Percentiles rank a stretch among this genome's conserved stretches.
phyloP scores from a whole-genome alignment of 441 rosid species.

The Geranium incanum region DNA sequence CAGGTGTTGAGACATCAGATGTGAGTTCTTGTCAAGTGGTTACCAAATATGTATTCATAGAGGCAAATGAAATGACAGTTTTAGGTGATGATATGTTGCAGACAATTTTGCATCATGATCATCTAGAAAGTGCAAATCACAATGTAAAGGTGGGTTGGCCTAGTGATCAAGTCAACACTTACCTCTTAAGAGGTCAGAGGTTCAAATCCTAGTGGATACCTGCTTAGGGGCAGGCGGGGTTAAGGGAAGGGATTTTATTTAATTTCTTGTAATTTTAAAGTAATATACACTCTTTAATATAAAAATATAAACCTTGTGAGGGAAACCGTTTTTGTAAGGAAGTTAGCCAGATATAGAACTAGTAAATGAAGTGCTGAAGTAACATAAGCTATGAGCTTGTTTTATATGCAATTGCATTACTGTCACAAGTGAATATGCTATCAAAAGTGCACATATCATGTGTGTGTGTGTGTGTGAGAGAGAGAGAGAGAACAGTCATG shows the following conservation, averaged over 20 bases:
- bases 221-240: not conserved
- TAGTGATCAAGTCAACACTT: not conserved
- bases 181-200: no score
- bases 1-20: not conserved
- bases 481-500: not conserved
- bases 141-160: not conserved
- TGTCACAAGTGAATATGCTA: not conserved
- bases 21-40: constrained; percentile 2
- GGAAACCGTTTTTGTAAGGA: not conserved
- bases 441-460: not conserved
- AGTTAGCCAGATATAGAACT: constrained; percentile 6
- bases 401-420: not conserved
- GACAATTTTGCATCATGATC: not conserved
- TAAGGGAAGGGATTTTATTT: not conserved
- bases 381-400: not conserved
- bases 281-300: not conserved
- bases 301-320: not conserved
- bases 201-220: not conserved
- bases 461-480: constrained; percentile 7
- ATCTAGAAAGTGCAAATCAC: not conserved
- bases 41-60: not conserved
- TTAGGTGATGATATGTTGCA: constrained; percentile 2
- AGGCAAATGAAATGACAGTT: constrained; percentile 6
- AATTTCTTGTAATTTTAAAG: not conserved
- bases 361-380: not conserved